Percentiles rank a stretch among this genome's conserved stretches.
Evolutionary conservation across 805 yeast genomes (phyloP).

Genomic region (Nakazawaea pomicola): DNA sequence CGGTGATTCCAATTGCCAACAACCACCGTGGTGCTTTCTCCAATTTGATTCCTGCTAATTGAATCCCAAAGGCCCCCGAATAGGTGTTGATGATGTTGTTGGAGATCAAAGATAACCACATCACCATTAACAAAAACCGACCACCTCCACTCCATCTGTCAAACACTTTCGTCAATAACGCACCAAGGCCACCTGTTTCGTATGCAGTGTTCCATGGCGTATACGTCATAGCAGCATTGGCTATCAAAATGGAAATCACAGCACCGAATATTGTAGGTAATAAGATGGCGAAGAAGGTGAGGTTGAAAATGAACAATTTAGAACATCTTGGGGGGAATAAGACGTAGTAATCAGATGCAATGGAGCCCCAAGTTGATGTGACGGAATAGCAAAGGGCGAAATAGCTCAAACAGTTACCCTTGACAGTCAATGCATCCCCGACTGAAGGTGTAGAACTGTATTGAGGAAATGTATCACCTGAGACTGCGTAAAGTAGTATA

Average conservation of each 20-base stretch:
- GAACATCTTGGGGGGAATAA: conserved; percentile 71
- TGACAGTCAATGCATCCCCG: conserved; percentile 36
- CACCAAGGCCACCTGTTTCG: conserved; percentile 64
- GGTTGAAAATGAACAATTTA: conserved; percentile 43
- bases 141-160: conserved; percentile 73
- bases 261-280: conserved; percentile 77
- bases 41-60: conserved; percentile 49
- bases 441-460: conserved; percentile 32
- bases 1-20: conserved; percentile 61
- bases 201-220: conserved; percentile 57
- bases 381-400: conserved; percentile 72
- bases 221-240: conserved; percentile 56
- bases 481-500: conserved; percentile 57
- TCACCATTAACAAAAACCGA: conserved; percentile 62
- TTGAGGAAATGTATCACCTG: conserved; percentile 30
- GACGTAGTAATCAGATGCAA: conserved; percentile 80
- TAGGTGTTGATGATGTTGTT: conserved; percentile 79
- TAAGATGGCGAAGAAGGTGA: conserved; percentile 63
- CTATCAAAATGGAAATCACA: conserved; percentile 64
- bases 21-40: conserved; percentile 74
- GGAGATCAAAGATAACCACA: conserved; percentile 72
- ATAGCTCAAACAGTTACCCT: conserved; percentile 69
- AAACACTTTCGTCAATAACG: conserved; percentile 61
- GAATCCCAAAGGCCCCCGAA: conserved; percentile 77
- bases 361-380: conserved; percentile 86